A percentile compares a stretch with the other conserved stretches of the same genome.
Evolutionary conservation across 371 early-diverging fungal genomes (phyloP).

Genomic region (Rhizoclosmatium hyalinum): DNA sequence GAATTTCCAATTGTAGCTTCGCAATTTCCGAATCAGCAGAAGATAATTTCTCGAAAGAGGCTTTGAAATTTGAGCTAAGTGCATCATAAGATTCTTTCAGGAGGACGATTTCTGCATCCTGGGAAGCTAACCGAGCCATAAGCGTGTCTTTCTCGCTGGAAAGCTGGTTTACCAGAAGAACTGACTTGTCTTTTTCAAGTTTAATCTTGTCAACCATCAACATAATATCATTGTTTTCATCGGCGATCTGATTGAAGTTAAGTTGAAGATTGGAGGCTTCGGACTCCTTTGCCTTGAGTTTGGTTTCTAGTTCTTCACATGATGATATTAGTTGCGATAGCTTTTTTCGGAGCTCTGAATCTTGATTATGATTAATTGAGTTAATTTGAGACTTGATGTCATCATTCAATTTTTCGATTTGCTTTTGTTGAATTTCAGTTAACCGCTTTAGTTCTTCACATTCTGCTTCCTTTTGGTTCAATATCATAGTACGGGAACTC

Average conservation of each 20-base stretch:
- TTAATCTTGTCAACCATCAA: slow-evolving; percentile 8
- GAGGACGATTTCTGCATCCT: neutral
- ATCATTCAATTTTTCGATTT: neutral
- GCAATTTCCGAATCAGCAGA: neutral
- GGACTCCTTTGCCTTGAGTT: neutral
- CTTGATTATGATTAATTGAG: no score
- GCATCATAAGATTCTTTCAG: neutral
- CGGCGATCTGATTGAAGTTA: slow-evolving; percentile 6
- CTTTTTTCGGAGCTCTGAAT: neutral
- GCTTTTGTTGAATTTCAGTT: neutral
- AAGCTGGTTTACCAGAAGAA: neutral
- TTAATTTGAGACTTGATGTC: neutral
- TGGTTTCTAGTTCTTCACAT: neutral
- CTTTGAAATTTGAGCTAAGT: neutral
- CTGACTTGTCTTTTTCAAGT: neutral
- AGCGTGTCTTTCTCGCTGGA: neutral
- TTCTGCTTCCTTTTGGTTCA: neutral
- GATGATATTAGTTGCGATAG: neutral
- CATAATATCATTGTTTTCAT: neutral
- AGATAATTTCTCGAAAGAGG: neutral
- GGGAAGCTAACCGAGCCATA: neutral
- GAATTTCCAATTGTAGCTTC: neutral
- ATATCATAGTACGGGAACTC: neutral
- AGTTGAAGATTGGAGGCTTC: neutral
- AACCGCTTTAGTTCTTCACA: neutral